phyloP scores from a whole-genome alignment of 495 filamentous ascomycete species.

The Tuber borchii region DNA sequence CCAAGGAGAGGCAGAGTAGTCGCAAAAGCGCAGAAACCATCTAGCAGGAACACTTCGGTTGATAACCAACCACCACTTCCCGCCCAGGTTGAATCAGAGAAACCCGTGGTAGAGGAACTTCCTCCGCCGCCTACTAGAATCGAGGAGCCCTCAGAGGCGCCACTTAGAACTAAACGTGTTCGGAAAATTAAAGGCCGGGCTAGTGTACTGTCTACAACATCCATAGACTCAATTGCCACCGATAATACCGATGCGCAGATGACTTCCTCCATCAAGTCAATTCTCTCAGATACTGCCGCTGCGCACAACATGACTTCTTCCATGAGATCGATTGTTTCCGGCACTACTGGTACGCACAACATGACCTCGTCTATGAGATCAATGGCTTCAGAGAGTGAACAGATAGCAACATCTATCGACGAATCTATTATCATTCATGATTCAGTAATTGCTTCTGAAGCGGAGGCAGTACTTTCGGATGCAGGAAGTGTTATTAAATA shows the following conservation, averaged over 20 bases:
- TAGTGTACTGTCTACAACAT: not conserved
- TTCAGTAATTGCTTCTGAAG: not conserved
- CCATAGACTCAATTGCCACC: not conserved
- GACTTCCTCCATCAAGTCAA: not conserved
- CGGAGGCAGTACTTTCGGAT: slow-evolving; percentile 17
- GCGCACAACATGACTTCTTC: not conserved
- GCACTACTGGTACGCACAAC: not conserved
- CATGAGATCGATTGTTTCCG: not conserved
- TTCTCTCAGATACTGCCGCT: not conserved
- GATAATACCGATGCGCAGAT: not conserved
- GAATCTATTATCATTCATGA: slow-evolving; percentile 1
- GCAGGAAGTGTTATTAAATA: slow-evolving; percentile 18
- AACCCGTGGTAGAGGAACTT: not conserved
- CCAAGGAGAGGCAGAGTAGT: slow-evolving; percentile 16
- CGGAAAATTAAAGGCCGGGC: not conserved
- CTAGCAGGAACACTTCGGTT: slow-evolving; percentile 7
- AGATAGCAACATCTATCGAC: slow-evolving; percentile 1
- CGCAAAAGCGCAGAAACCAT: slow-evolving; percentile 16
- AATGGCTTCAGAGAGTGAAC: slow-evolving; percentile 2
- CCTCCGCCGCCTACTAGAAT: not conserved
- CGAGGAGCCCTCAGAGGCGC: not conserved
- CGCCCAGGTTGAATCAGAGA: slow-evolving; percentile 1
- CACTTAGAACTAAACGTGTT: not conserved
- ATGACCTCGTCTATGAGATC: not conserved
- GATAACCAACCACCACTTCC: not conserved